These are phyloP conservation scores for Sugiyamaella marilandica DNA, from an alignment of 805 yeast species.

Conservation along the genomic window DNA sequence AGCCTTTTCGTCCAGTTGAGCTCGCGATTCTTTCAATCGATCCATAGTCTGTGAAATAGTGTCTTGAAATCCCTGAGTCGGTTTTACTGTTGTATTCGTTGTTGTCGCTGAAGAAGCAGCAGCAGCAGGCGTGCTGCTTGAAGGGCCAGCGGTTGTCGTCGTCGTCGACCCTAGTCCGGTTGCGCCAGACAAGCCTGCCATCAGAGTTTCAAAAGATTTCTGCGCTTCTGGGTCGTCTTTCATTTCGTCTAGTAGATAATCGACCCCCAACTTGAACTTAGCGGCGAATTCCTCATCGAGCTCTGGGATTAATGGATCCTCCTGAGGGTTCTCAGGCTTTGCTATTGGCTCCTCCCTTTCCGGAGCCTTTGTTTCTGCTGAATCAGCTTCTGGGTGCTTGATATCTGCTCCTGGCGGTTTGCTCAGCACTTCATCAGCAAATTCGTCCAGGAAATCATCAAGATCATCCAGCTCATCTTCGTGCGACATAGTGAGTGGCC, in stretches of 20 bases:
- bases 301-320: slow-evolving; percentile 28
- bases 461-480: slow-evolving; percentile 29
- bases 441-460: slow-evolving; percentile 68
- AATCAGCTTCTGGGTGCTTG: neutral
- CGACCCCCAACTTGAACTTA: slow-evolving; percentile 36
- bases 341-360: neutral
- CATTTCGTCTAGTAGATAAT: slow-evolving; percentile 45
- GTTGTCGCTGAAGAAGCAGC: neutral
- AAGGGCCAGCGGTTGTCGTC: slow-evolving; percentile 8
- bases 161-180: slow-evolving; percentile 7
- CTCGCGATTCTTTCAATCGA: slow-evolving; percentile 73
- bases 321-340: slow-evolving; percentile 12
- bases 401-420: slow-evolving; percentile 48
- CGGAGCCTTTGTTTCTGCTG: neutral
- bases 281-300: slow-evolving; percentile 37
- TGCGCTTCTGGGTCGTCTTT: slow-evolving; percentile 51
- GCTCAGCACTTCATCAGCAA: slow-evolving; percentile 63
- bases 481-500: slow-evolving; percentile 5
- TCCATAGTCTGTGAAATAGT: slow-evolving; percentile 78
- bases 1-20: slow-evolving; percentile 56
- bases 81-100: no score
- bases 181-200: slow-evolving; percentile 22
- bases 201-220: slow-evolving; percentile 45
- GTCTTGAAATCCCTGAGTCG: slow-evolving; percentile 45
- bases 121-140: slow-evolving; percentile 6